phyloP scores from a whole-genome alignment of 495 filamentous ascomycete species.

The Penicillium steckii region DNA sequence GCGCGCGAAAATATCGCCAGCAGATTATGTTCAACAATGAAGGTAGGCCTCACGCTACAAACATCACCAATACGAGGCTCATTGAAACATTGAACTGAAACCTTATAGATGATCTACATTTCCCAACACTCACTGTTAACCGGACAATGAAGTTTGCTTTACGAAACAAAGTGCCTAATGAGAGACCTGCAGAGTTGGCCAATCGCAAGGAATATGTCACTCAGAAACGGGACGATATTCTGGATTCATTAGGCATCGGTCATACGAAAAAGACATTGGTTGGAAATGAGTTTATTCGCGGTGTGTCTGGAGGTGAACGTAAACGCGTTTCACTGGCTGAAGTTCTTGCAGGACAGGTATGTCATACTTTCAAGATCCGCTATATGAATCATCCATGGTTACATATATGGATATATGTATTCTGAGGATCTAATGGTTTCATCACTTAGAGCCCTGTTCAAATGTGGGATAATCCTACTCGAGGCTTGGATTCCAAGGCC shows the following conservation, averaged over 20 bases:
- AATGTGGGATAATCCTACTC: conserved; percentile 82
- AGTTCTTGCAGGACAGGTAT: conserved; percentile 55
- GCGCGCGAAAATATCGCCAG: conserved; percentile 31
- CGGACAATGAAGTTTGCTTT: conserved; percentile 82
- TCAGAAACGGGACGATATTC: conserved; percentile 70
- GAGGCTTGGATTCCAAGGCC: conserved; percentile 77
- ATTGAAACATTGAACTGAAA: conserved; percentile 27
- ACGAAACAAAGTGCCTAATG: conserved; percentile 61
- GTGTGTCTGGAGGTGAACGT: conserved; percentile 79
- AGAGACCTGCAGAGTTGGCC: conserved; percentile 57
- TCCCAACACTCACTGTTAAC: conserved; percentile 76
- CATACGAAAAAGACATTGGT: conserved; percentile 78
- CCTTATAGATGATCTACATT: conserved; percentile 65
- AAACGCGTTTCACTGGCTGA: conserved; percentile 85
- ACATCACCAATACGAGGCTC: conserved; percentile 24
- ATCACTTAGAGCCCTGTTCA: conserved; percentile 60
- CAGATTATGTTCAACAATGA: conserved; percentile 48
- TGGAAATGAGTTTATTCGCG: conserved; percentile 79
- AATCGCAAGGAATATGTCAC: conserved; percentile 52
- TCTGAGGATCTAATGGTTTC: neutral
- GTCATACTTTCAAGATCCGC: no score
- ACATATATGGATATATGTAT: no score
- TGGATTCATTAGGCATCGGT: conserved; percentile 73
- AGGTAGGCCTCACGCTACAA: conserved; percentile 8
- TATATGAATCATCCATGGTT: no score